Evolutionary conservation across 2,329 filamentous ascomycete genomes (phyloP), one percentile per base, ranked within the genome.

Genomic region (Fusarium neocosmosporiellum): DNA sequence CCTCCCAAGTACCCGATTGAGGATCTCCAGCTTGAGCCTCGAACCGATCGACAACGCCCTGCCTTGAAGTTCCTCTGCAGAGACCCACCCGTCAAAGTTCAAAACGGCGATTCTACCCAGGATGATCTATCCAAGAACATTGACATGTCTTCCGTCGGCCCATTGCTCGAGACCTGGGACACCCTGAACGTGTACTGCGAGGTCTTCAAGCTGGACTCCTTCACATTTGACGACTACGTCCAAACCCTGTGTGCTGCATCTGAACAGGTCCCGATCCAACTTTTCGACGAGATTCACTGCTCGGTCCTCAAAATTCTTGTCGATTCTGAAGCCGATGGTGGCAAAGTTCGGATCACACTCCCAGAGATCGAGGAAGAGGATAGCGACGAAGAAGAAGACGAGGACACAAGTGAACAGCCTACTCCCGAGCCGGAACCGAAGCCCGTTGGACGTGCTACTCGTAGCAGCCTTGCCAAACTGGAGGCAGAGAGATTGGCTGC

Each of bases 161-260:
- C 91, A 3, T 85, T 98, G 18, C 84, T 99, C 27, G 96, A 98
- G 82, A 94, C 94, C 0, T 99, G 96, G 96, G 95, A 98, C 77
- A 98, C 95, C 0, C 87, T 99, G 36, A 99, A 98, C 78, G 96
- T 99, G n/a, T 98, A 98, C 80, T 97, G 95, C 79, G 94, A 98
- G 78, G 92, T 98, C 20, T 97, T 97, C 79, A 90, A 94, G 78
- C 87, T 99, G 29, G 96, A 99, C 81, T 98, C 96, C 0, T 99
- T 99, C 79, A 98, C 96, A 0, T 97, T 98, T 78, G 96, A 99
- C 80, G 96, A 99, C 81, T 98, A 95, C 77, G 88, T 98, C 6
- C 93, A 98, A 80, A 93, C 95, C 0, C 91, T 99, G 87, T 88
- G 91, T 57, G 92, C 95, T 66, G 89, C 93, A 0, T 94, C 91